These are phyloP conservation scores for Thalassiosira delicatula DNA, from an alignment of 352 stramenopile genomes.

Conservation along the genomic window DNA sequence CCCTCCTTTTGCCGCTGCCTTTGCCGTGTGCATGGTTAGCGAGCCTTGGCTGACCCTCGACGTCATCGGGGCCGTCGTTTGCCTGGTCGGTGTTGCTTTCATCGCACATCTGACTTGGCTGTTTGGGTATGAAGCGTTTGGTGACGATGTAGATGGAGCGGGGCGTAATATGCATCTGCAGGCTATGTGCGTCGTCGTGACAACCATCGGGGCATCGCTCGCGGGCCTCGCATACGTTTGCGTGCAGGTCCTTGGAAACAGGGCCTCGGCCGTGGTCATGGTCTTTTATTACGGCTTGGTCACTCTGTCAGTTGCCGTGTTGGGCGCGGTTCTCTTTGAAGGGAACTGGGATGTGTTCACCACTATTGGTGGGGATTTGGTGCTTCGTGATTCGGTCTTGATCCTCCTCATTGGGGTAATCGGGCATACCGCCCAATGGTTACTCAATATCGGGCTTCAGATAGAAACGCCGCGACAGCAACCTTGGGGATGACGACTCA, in stretches of 20 bases:
- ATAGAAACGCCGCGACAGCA: conserved; percentile 8
- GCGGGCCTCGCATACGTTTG: conserved; percentile 59
- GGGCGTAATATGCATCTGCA: no score
- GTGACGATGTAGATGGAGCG: background rate
- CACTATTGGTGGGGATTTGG: conserved; percentile 40
- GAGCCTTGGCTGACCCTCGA: conserved; percentile 51
- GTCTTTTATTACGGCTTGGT: conserved; percentile 60
- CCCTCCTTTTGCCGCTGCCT: conserved; percentile 52
- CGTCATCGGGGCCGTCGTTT: conserved; percentile 55
- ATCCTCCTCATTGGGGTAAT: background rate
- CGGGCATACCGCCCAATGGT: background rate
- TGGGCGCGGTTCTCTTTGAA: conserved; percentile 39
- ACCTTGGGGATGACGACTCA: conserved; percentile 56
- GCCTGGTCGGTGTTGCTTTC: conserved; percentile 45
- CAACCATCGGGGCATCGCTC: conserved; percentile 36
- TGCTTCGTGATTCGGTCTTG: conserved; percentile 30
- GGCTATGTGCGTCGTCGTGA: conserved; percentile 34
- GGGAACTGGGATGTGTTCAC: conserved; percentile 49
- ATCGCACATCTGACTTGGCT: conserved; percentile 65
- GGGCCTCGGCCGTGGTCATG: conserved; percentile 47
- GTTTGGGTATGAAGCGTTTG: conserved; percentile 26
- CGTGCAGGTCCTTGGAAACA: conserved; percentile 54
- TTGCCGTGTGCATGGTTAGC: conserved; percentile 58
- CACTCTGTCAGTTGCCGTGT: conserved; percentile 30
- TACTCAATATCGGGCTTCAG: background rate